phyloP scores from a whole-genome alignment of 345 rosid species.

The Citrus reticulata region DNA sequence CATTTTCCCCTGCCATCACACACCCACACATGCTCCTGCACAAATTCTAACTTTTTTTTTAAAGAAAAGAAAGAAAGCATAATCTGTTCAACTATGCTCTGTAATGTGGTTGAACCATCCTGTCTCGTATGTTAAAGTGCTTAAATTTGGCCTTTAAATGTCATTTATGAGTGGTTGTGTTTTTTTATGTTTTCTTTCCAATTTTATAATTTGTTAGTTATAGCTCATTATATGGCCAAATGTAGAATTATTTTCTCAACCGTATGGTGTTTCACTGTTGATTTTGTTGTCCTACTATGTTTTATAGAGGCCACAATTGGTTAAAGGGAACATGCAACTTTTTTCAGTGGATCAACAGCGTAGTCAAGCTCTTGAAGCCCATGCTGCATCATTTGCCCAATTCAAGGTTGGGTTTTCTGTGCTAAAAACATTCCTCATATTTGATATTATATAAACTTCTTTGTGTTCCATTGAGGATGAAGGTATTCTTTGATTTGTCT shows the following conservation, averaged over 20 bases:
- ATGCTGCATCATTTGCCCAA: slow-evolving; percentile 97
- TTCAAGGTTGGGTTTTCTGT: slow-evolving; percentile 48
- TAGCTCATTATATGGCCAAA: background rate
- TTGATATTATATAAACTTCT: background rate
- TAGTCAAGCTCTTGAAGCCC: slow-evolving; percentile 98
- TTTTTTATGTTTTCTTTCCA: background rate
- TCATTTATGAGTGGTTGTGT: background rate
- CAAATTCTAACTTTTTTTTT: background rate
- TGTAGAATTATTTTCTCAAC: background rate
- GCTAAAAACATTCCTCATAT: background rate
- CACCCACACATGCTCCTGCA: background rate
- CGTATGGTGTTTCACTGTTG: slow-evolving; percentile 7
- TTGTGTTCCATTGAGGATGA: background rate
- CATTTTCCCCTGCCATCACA: background rate
- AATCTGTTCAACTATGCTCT: background rate
- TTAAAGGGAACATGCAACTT: slow-evolving; percentile 95
- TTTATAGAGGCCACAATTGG: slow-evolving; percentile 80
- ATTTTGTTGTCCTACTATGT: slow-evolving; percentile 4
- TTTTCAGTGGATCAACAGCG: slow-evolving; percentile 97
- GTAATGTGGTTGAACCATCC: background rate
- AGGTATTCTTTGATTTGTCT: background rate
- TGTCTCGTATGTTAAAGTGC: background rate
- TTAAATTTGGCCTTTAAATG: background rate
- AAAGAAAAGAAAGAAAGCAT: background rate
- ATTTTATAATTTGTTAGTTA: background rate